These are phyloP conservation scores for Hypocrella siamensis DNA, from an alignment of 2,329 filamentous ascomycete genomes.

Conservation along the genomic window DNA sequence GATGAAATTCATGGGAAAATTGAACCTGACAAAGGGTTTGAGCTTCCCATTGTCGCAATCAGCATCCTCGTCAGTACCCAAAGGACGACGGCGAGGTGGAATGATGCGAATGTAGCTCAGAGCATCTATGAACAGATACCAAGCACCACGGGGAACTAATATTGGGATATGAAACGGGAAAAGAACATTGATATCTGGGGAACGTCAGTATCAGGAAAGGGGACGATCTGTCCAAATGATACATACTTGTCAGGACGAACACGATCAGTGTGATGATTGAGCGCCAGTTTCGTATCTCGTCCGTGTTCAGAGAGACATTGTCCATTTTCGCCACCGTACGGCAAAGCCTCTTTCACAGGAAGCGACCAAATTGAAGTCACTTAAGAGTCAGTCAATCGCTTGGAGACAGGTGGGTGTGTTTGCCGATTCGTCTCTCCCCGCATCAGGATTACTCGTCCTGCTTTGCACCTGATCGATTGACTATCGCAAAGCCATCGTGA, in stretches of 20 bases:
- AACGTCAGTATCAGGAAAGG: neutral
- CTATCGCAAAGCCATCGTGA: too few species aligned
- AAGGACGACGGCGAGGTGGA: constrained; percentile 17
- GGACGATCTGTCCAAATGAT: neutral
- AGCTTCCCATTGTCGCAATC: constrained; percentile 12
- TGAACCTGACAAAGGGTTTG: constrained; percentile 29
- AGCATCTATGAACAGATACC: constrained; percentile 24
- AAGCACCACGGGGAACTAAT: constrained; percentile 36
- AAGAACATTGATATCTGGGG: constrained; percentile 48
- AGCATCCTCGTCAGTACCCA: constrained; percentile 9
- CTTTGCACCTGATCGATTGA: too few species aligned
- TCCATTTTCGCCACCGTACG: constrained; percentile 3
- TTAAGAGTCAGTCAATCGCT: too few species aligned
- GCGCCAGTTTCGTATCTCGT: constrained; percentile 43
- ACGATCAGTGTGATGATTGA: constrained; percentile 56
- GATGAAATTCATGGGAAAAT: constrained; percentile 53
- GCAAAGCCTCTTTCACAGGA: too few species aligned
- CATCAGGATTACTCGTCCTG: too few species aligned
- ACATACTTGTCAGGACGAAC: constrained; percentile 56
- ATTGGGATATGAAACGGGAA: constrained; percentile 54
- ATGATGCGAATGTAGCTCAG: constrained; percentile 32
- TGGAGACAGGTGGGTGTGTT: too few species aligned
- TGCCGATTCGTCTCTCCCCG: too few species aligned
- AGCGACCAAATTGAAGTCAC: too few species aligned
- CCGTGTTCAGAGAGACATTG: constrained; percentile 7